Evolutionary conservation across 192 early-diverging fungal genomes (phyloP).

Genomic region (Gamsiella multidivaricata): DNA sequence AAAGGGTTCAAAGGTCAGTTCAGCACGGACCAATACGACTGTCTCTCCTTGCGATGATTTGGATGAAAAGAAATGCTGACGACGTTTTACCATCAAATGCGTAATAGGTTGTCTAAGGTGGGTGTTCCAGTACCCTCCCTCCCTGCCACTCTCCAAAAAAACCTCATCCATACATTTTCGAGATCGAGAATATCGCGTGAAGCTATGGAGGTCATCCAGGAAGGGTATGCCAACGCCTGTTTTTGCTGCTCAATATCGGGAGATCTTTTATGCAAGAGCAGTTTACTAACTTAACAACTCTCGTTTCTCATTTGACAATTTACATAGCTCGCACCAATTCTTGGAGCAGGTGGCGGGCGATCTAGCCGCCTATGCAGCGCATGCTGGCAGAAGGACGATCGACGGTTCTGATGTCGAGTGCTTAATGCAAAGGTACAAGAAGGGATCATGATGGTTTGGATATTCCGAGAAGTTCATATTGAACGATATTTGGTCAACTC

Average conservation of each 20-base stretch:
- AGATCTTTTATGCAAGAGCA: too few relatives aligned
- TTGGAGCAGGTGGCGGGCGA: slow-evolving; percentile 55
- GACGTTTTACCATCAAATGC: neutral
- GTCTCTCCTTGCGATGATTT: too few relatives aligned
- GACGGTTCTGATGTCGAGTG: slow-evolving; percentile 51
- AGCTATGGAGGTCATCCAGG: slow-evolving; percentile 52
- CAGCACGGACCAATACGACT: too few relatives aligned
- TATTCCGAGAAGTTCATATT: too few relatives aligned
- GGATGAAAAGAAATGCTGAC: too few relatives aligned
- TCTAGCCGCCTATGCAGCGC: slow-evolving; percentile 50
- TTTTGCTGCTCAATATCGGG: neutral
- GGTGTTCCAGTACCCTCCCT: slow-evolving; percentile 46
- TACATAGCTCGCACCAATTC: slow-evolving; percentile 49
- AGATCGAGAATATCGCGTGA: slow-evolving; percentile 42
- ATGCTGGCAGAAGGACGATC: slow-evolving; percentile 53
- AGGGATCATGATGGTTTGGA: neutral
- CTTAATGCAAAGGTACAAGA: slow-evolving; percentile 52
- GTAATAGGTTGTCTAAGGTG: slow-evolving; percentile 28
- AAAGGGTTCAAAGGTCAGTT: slow-evolving; percentile 22
- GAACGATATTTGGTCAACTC: too few relatives aligned
- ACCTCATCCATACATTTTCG: slow-evolving; percentile 48
- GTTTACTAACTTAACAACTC: too few relatives aligned
- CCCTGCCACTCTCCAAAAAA: slow-evolving; percentile 43
- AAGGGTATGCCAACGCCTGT: slow-evolving; percentile 50
- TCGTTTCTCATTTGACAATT: too few relatives aligned